Percentiles rank a stretch among this genome's conserved stretches.
These are phyloP conservation scores for Teratosphaeriaceae sp. DNA, from an alignment of 2,329 filamentous ascomycete genomes.

Conservation along the genomic window DNA sequence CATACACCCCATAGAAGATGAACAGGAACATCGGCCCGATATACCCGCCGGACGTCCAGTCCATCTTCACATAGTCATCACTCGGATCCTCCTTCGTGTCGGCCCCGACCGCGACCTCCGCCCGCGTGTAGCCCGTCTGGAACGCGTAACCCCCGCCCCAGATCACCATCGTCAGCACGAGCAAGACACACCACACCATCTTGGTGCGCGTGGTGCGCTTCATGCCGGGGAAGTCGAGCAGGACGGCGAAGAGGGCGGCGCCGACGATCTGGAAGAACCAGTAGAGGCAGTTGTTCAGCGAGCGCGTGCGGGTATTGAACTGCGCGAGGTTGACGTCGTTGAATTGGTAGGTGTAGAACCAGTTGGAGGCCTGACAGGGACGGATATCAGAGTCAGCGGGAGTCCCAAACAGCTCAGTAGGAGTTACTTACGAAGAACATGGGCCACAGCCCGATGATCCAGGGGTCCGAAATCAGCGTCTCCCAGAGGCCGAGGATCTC, in stretches of 20 bases:
- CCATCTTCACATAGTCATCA: conserved; percentile 35
- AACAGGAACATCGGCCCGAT: conserved; percentile 80
- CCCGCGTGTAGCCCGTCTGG: conserved; percentile 54
- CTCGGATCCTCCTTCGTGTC: conserved; percentile 11
- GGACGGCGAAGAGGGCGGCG: conserved; percentile 64
- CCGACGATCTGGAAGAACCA: conserved; percentile 73
- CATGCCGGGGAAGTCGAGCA: conserved; percentile 54
- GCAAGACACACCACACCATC: conserved; percentile 53
- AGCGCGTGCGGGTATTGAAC: conserved; percentile 67
- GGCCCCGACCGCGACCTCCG: conserved; percentile 17
- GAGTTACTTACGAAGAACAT: conserved; percentile 59
- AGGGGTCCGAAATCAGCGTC: conserved; percentile 63
- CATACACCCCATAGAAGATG: conserved; percentile 85
- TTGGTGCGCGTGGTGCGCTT: conserved; percentile 64
- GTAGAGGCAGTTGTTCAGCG: conserved; percentile 71
- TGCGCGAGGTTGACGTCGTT: conserved; percentile 64
- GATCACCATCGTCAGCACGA: conserved; percentile 65
- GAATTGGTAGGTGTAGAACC: conserved; percentile 76
- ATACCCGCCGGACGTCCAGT: conserved; percentile 64
- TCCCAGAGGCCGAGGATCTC: conserved; percentile 72
- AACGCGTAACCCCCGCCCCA: conserved; percentile 82
- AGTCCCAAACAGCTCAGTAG: too few relatives aligned
- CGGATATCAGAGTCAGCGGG: too few relatives aligned
- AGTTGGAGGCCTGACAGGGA: too few relatives aligned
- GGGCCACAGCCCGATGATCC: conserved; percentile 69